Evolutionary conservation across 1,284 basidiomycete genomes (phyloP), one percentile per base, ranked within the genome.

Genomic region (Marasmius sp.): DNA sequence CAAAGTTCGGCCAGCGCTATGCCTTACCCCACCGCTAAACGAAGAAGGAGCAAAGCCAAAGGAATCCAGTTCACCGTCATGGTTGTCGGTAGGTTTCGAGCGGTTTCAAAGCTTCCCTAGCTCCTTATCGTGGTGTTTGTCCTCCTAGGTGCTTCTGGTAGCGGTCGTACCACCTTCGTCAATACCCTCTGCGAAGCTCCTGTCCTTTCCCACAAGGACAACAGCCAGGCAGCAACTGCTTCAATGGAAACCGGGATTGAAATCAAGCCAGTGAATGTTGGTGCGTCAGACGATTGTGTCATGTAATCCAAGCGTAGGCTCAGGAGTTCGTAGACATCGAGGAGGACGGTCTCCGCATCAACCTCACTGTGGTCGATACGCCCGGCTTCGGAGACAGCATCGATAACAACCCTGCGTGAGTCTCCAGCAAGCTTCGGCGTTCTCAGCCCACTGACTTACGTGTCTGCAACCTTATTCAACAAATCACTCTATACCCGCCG

Each of bases 331-430:
- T 71, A 94, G 96, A 99, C 77, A 88, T 99, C 64, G 97, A 98
- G 71, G 97, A 98, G 75, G 96, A 99, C 68, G 95, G 95, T 20
- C 89, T 97, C 63, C 91, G 96, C 64, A 96, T 99, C 72, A 93
- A 94, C 20, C 83, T 99, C 64, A 98, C 96, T 45, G 91, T 99
- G 64, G 95, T 98, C 55, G 97, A 99, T 76, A 98, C 97, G 1
- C 97, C 97, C 61, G 97, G 97, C 41, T 98, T 98, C 69, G 97
- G 97, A 36, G 94, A 98, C 79, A 95, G 93, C 75, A 95, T 98
- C 71, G 94, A 98, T 81, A 98, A 98, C 72, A 94, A 97, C 79
- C 91, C 91, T 75, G 88, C 92, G 94, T 96, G 71, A 73, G 94
- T 86, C 34, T 50, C 14, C 2, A 58, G 16, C 47, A 50, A 47